Base-by-base conservation (phyloP, 441 rosid species). In the Populus hybrid region DNA sequence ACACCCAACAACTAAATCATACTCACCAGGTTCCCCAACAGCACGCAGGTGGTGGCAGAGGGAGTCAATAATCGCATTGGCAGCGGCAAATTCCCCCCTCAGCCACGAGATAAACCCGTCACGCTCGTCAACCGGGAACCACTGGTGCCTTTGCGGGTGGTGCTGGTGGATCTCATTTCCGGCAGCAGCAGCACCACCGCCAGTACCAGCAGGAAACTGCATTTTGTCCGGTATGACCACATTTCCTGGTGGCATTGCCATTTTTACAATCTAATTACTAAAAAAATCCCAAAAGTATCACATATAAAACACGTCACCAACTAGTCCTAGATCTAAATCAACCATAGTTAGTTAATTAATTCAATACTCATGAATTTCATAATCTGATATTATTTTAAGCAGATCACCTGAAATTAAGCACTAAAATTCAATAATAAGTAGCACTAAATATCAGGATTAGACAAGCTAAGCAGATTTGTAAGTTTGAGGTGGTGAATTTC, bases 201-300 rank as follows among this genome's bases (percentile, higher is more conserved):
- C 78, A 59, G 76, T 85, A 10, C 67, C 81, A 7, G 76, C 66
- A 10, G 91, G 87, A 78, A 85, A 87, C 90, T 89, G 95, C 82
- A 87, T 87, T 84, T 90, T 87, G 70, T 93, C 94, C 23, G 90
- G 73, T 2, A 86, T 67, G 64, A 83, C 83, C 81, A 85, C 91
- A 84, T 86, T 90, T 59, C 92, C 95, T 65, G 89, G 86, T 74
- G 96, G 95, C 97, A 95, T 91, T 89, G 97, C 90, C 98, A 92
- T 93, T 76, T 42, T 72, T 40, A 72, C 30, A 61, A 70, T 73
- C 36, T 11, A 73, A 23, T 21, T 32, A 50, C 69, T 66, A 26
- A 40, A 69, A 67, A 63, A 14, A 32, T 72, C 24, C 57, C 59
- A 71, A 77, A 14, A 18, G 70, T 74, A 71, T 20, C 66, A 73